Evolutionary conservation across 352 stramenopile species (phyloP).

Genomic region (Pythium sukuiense): DNA sequence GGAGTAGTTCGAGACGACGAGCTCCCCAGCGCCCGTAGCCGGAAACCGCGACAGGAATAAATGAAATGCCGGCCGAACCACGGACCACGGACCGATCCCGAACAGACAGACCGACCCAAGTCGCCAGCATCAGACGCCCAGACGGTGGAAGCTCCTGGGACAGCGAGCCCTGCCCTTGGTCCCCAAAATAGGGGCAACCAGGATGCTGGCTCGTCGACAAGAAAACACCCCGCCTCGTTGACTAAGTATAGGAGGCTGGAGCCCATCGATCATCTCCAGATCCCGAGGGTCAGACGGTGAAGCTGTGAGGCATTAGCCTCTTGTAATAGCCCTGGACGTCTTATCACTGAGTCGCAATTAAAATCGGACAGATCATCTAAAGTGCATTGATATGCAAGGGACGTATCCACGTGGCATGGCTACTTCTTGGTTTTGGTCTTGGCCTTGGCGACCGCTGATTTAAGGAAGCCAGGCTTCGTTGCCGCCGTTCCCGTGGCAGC

Average conservation of each 20-base stretch:
- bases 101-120: not conserved
- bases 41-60: conserved; percentile 24
- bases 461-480: not conserved
- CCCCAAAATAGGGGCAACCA: not conserved
- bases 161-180: not conserved
- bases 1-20: not conserved
- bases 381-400: conserved; percentile 1
- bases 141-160: not conserved
- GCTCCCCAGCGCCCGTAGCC: not conserved
- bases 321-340: not conserved
- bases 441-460: not conserved
- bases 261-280: not conserved
- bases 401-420: not conserved
- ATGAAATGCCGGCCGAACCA: conserved; percentile 19
- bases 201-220: not conserved
- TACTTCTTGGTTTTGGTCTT: conserved; percentile 15
- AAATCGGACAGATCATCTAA: not conserved
- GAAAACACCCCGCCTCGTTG: not conserved
- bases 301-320: too few relatives aligned
- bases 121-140: not conserved
- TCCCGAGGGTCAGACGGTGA: not conserved
- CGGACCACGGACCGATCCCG: not conserved
- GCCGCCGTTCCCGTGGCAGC: not conserved
- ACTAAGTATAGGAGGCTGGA: conserved; percentile 6
- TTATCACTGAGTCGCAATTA: not conserved